These are phyloP conservation scores for Boletus pseudopeckii DNA, from an alignment of 768 basidiomycete genomes.

Conservation along the genomic window DNA sequence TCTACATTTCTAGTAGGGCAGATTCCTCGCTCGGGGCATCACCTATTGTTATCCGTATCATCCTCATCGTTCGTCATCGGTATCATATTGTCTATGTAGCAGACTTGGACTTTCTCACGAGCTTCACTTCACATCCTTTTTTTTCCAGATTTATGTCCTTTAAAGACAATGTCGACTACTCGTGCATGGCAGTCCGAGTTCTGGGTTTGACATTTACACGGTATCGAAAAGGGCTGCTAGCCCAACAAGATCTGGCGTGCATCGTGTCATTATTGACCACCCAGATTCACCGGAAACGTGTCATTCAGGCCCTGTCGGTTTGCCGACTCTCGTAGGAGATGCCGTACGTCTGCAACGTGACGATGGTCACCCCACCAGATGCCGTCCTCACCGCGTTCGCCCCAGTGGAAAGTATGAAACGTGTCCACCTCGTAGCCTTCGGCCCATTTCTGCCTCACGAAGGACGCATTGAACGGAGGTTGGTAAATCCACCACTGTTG, in stretches of 20 bases:
- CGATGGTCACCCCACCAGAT: slow-evolving; percentile 34
- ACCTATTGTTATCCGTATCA: slow-evolving; percentile 8
- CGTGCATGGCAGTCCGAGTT: not conserved
- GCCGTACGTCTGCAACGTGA: slow-evolving; percentile 37
- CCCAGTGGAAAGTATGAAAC: slow-evolving; percentile 52
- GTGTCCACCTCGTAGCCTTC: slow-evolving; percentile 48
- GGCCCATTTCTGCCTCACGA: slow-evolving; percentile 45
- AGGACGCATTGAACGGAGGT: slow-evolving; percentile 44
- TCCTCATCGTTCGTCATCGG: not conserved
- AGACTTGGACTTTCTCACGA: not conserved
- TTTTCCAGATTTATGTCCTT: not conserved
- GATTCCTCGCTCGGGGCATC: not conserved
- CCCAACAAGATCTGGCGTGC: not conserved
- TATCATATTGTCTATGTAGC: not conserved
- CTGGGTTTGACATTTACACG: not conserved
- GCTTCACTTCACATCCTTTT: not conserved
- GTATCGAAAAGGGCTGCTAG: not conserved
- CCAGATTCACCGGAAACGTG: slow-evolving; percentile 18
- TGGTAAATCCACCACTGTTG: slow-evolving; percentile 46
- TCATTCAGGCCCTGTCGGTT: slow-evolving; percentile 33
- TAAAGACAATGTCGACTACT: not conserved
- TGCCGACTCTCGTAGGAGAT: slow-evolving; percentile 38
- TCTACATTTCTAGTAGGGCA: slow-evolving; percentile 24
- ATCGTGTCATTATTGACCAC: not conserved
- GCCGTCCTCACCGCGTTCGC: slow-evolving; percentile 34